A percentile compares a stretch with the other conserved stretches of the same genome.
Conservation (phyloP, 2,329 filamentous ascomycete genomes). For the Sclerotinia glacialis region DNA sequence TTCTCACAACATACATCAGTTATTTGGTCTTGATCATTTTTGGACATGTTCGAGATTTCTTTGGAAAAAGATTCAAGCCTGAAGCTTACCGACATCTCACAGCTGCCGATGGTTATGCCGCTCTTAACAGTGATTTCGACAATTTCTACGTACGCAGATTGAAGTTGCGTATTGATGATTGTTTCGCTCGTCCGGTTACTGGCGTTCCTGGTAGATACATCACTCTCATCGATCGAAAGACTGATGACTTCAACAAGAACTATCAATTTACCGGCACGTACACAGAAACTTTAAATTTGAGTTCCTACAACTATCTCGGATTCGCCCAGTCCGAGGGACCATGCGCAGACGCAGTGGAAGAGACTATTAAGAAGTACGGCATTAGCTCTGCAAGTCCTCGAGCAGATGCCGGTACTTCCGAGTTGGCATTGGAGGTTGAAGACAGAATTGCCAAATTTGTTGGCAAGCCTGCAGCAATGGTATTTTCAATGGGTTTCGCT, state of each 20-base stretch:
- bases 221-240: conserved; percentile 85
- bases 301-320: conserved; percentile 98
- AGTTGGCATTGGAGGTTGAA: conserved; percentile 86
- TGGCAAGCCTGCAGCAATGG: conserved; percentile 89
- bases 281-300: conserved; percentile 96
- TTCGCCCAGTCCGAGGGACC: conserved; percentile 97
- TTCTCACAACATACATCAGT: conserved; percentile 97
- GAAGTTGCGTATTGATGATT: conserved; percentile 94
- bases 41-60: conserved; percentile 94
- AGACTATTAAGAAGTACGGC: conserved; percentile 79
- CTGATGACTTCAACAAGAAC: conserved; percentile 85
- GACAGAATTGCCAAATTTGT: conserved; percentile 85
- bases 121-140: conserved; percentile 96
- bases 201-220: conserved; percentile 94
- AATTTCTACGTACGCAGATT: conserved; percentile 94
- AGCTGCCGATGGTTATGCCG: conserved; percentile 83
- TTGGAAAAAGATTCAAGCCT: conserved; percentile 90
- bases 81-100: conserved; percentile 79
- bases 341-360: conserved; percentile 90
- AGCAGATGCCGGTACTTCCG: conserved; percentile 79
- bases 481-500: conserved; percentile 98
- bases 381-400: conserved; percentile 79
- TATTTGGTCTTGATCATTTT: conserved; percentile 95
- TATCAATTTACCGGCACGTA: conserved; percentile 87
- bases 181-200: conserved; percentile 87